These are phyloP conservation scores for Boletus barrowsii DNA, from an alignment of 768 basidiomycete genomes.

Conservation along the genomic window DNA sequence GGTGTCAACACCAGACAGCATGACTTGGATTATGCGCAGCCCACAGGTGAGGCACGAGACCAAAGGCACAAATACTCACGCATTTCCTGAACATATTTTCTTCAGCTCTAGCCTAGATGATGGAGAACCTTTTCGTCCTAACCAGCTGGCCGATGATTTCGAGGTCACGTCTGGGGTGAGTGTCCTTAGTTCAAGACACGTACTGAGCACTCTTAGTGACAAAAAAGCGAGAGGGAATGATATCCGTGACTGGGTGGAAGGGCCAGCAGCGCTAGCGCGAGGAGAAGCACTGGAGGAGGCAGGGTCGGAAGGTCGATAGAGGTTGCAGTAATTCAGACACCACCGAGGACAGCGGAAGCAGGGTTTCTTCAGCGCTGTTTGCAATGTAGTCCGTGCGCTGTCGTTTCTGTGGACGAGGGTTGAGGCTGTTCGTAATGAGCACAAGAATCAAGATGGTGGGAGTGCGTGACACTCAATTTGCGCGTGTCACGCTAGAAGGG, in stretches of 20 bases:
- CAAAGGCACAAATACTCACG: too few relatives aligned
- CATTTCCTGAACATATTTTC: too few relatives aligned
- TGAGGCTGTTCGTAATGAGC: conserved; percentile 17
- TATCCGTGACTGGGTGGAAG: conserved; percentile 63
- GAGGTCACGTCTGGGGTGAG: conserved; percentile 46
- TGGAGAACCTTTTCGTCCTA: too few relatives aligned
- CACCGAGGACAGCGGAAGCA: neutral
- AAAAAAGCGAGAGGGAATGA: conserved; percentile 55
- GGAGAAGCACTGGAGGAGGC: conserved; percentile 48
- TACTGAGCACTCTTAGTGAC: conserved; percentile 53
- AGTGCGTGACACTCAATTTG: conserved; percentile 8
- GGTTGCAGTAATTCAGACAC: neutral
- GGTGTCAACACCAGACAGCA: too few relatives aligned
- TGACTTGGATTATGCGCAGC: too few relatives aligned
- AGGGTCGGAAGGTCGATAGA: conserved; percentile 26
- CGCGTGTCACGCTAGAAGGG: conserved; percentile 28
- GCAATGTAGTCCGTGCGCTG: conserved; percentile 19
- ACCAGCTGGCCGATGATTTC: too few relatives aligned
- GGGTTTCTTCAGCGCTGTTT: neutral
- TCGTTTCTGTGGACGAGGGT: conserved; percentile 38
- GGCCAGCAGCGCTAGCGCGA: conserved; percentile 53
- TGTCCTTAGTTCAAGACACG: conserved; percentile 48
- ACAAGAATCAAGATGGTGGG: conserved; percentile 1
- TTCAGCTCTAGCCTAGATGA: too few relatives aligned
- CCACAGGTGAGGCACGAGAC: too few relatives aligned